phyloP scores from a whole-genome alignment of 2,329 filamentous ascomycete species.

The Colletotrichum lupini region DNA sequence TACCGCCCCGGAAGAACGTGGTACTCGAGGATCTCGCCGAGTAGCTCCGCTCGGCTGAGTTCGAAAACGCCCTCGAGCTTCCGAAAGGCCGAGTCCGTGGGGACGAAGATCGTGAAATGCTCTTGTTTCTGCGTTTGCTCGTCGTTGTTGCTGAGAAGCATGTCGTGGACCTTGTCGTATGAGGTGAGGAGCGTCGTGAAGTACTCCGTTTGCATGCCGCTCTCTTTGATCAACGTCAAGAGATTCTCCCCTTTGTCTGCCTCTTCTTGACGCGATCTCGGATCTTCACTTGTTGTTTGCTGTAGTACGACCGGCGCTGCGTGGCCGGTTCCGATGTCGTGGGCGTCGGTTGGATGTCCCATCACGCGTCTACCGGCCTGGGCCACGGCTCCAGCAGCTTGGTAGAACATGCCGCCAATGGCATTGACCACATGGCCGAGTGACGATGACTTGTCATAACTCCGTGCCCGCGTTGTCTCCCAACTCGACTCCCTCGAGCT shows the following conservation, averaged over 20 bases:
- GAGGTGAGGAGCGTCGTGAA: slow-evolving; percentile 12
- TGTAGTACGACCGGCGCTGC: no score
- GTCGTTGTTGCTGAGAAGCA: neutral
- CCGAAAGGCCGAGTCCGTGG: slow-evolving; percentile 12
- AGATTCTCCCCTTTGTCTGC: neutral
- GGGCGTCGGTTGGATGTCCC: neutral
- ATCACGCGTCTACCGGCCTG: neutral
- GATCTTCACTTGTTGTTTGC: neutral
- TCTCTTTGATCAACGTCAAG: neutral
- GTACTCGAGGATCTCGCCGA: slow-evolving; percentile 53
- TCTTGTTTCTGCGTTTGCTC: neutral
- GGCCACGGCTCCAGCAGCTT: neutral
- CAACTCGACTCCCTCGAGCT: neutral
- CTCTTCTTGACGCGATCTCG: neutral
- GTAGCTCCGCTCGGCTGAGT: slow-evolving; percentile 36
- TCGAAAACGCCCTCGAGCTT: neutral
- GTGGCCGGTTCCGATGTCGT: neutral
- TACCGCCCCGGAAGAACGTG: slow-evolving; percentile 8
- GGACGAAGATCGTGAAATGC: slow-evolving; percentile 3
- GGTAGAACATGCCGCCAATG: neutral
- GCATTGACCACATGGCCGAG: neutral
- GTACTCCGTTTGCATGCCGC: neutral
- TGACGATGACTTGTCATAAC: neutral
- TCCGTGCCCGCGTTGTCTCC: neutral
- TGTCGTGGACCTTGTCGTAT: neutral